Evolutionary conservation across 2,329 filamentous ascomycete species (phyloP).

Genomic region (Xylaria sp.): DNA sequence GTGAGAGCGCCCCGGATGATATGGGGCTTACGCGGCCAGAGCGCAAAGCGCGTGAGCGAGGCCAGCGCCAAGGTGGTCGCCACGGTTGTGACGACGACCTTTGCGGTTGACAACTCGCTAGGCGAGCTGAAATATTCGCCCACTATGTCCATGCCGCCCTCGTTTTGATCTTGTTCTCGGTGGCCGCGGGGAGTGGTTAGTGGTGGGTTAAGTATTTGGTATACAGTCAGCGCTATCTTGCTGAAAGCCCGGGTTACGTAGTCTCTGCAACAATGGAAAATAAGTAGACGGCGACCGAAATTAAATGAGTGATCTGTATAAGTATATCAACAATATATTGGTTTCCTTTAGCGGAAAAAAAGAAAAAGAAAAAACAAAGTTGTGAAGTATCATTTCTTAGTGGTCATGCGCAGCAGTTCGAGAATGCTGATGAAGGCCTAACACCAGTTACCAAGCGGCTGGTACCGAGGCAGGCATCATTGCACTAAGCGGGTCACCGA

Average conservation of each 20-base stretch:
- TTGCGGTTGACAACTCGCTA: conserved; percentile 44
- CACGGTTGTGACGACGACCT: conserved; percentile 55
- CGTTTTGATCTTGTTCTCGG: not conserved
- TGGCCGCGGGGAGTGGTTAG: conserved; percentile 2
- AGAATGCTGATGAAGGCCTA: not conserved
- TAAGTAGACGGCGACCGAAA: not conserved
- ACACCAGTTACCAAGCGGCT: not conserved
- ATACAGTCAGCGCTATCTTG: not conserved
- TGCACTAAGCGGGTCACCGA: not conserved
- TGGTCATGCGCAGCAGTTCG: not conserved
- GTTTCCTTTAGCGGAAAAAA: not conserved
- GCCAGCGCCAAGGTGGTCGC: conserved; percentile 56
- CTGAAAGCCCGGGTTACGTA: conserved; percentile 1
- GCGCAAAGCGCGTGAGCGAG: conserved; percentile 49
- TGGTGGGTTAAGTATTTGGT: not conserved
- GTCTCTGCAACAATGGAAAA: not conserved
- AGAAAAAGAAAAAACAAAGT: not conserved
- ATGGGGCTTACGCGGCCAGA: conserved; percentile 56
- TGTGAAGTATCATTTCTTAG: not conserved
- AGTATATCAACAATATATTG: not conserved
- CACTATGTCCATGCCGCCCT: conserved; percentile 48
- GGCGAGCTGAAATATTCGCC: conserved; percentile 43
- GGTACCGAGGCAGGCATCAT: not conserved
- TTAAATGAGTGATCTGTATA: not conserved
- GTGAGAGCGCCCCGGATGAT: conserved; percentile 59